phyloP scores from a whole-genome alignment of 805 yeast species.

The Metschnikowia noctiluminum region DNA sequence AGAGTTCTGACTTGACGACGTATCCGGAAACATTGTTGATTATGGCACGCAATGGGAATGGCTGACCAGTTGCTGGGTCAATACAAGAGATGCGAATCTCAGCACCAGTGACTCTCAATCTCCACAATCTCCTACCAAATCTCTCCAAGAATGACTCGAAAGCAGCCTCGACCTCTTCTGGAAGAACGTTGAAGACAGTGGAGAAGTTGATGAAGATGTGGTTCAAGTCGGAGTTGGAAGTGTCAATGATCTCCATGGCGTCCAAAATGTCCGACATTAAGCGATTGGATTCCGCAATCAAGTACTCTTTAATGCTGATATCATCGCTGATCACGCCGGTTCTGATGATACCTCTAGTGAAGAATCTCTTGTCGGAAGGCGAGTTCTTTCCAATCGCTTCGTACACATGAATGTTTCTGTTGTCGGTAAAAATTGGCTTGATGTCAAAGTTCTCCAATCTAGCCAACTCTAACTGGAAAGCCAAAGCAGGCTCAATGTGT shows the following conservation, averaged over 20 bases:
- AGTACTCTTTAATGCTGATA: conserved; percentile 86
- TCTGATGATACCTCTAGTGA: conserved; percentile 95
- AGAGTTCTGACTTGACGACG: conserved; percentile 92
- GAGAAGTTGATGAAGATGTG: conserved; percentile 97
- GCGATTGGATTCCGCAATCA: conserved; percentile 94
- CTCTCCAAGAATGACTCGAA: conserved; percentile 97
- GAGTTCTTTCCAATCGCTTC: conserved; percentile 95
- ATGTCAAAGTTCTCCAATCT: conserved; percentile 93
- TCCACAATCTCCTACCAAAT: conserved; percentile 95
- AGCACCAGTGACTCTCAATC: conserved; percentile 94
- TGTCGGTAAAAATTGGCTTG: conserved; percentile 92
- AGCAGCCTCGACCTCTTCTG: conserved; percentile 95
- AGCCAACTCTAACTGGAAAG: conserved; percentile 93
- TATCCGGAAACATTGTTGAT: conserved; percentile 96
- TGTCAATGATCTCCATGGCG: conserved; percentile 89
- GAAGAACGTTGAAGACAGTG: conserved; percentile 90
- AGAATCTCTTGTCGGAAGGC: conserved; percentile 89
- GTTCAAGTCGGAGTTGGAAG: conserved; percentile 92
- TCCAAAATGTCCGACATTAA: conserved; percentile 95
- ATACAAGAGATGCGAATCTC: conserved; percentile 95
- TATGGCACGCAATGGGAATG: conserved; percentile 95
- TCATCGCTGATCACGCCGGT: conserved; percentile 95
- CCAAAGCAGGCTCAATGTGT: conserved; percentile 97
- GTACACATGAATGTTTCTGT: conserved; percentile 95
- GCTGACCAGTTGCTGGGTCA: conserved; percentile 80